Conservation (phyloP, 2,329 filamentous ascomycete genomes). For the Colletotrichum orbiculare region DNA sequence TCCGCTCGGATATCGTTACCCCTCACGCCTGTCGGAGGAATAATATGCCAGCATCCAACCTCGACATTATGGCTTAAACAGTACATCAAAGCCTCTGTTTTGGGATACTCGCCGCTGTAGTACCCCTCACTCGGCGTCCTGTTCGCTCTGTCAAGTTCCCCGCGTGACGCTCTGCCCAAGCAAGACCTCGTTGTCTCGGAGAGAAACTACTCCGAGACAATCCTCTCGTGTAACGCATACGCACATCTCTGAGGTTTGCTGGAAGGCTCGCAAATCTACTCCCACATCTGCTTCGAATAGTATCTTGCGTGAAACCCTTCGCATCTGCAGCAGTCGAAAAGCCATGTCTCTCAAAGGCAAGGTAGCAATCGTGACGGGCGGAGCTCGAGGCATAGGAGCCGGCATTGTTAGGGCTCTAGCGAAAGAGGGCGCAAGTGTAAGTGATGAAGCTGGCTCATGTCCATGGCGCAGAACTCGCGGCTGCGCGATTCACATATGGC, state of each 20-base stretch:
- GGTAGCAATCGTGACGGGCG: conserved; percentile 28
- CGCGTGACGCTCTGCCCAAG: not conserved
- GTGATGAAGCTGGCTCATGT: not conserved
- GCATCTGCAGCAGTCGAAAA: too few relatives aligned
- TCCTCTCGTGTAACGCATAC: too few relatives aligned
- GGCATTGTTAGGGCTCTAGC: conserved; percentile 72
- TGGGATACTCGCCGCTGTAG: not conserved
- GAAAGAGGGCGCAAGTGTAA: conserved; percentile 58
- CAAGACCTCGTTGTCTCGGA: too few relatives aligned
- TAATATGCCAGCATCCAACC: not conserved
- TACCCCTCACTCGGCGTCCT: conserved; percentile 14
- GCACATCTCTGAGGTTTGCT: too few relatives aligned
- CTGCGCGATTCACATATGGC: too few relatives aligned
- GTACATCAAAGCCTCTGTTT: not conserved
- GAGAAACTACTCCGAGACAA: too few relatives aligned
- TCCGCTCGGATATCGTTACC: conserved; percentile 14
- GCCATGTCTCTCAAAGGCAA: conserved; percentile 18
- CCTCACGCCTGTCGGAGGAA: not conserved
- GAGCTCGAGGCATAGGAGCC: conserved; percentile 59
- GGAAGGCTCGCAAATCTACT: too few relatives aligned
- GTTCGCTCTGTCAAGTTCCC: conserved; percentile 6
- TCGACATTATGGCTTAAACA: conserved; percentile 1
- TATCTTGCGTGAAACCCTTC: too few relatives aligned
- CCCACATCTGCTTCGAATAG: too few relatives aligned
- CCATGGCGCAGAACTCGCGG: not conserved